Conservation (phyloP, 1,284 basidiomycete species). For the Taiwanofungus camphoratus region DNA sequence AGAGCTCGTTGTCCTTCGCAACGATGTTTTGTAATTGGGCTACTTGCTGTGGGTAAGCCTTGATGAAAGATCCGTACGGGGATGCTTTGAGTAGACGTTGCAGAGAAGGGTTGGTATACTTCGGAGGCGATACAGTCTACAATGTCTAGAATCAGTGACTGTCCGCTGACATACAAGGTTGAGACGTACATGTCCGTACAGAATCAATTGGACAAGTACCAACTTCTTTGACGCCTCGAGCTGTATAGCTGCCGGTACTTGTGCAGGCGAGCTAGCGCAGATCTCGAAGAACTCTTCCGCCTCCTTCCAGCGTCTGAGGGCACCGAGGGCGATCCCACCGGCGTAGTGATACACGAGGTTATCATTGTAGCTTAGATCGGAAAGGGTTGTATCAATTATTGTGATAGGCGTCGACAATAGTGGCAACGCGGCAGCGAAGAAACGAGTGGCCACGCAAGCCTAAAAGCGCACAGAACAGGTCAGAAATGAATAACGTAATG, state of each 20-base stretch:
- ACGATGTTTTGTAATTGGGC: slow-evolving; percentile 37
- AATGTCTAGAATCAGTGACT: neutral
- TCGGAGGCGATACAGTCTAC: slow-evolving; percentile 54
- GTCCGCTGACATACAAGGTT: slow-evolving; percentile 1
- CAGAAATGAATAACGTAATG: neutral
- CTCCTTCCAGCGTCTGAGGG: slow-evolving; percentile 54
- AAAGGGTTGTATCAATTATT: slow-evolving; percentile 43
- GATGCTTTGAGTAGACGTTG: slow-evolving; percentile 55
- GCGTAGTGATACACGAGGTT: slow-evolving; percentile 75
- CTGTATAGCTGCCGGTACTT: slow-evolving; percentile 64
- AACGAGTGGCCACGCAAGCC: slow-evolving; percentile 41
- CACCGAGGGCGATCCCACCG: slow-evolving; percentile 58
- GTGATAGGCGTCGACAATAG: slow-evolving; percentile 55
- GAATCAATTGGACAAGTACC: slow-evolving; percentile 68
- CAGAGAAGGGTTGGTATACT: slow-evolving; percentile 58
- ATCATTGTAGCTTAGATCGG: slow-evolving; percentile 66
- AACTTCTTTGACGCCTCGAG: slow-evolving; percentile 84
- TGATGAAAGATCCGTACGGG: slow-evolving; percentile 55
- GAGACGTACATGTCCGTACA: slow-evolving; percentile 54
- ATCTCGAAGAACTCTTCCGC: slow-evolving; percentile 76
- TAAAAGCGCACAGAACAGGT: slow-evolving; percentile 12
- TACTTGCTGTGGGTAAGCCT: slow-evolving; percentile 53
- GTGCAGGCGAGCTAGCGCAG: slow-evolving; percentile 66
- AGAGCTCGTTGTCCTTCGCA: slow-evolving; percentile 49
- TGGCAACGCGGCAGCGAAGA: slow-evolving; percentile 50